Percentiles rank a stretch among this genome's conserved stretches.
These are phyloP conservation scores for Trametes cinnabarina DNA, from an alignment of 768 basidiomycete species.

Conservation along the genomic window DNA sequence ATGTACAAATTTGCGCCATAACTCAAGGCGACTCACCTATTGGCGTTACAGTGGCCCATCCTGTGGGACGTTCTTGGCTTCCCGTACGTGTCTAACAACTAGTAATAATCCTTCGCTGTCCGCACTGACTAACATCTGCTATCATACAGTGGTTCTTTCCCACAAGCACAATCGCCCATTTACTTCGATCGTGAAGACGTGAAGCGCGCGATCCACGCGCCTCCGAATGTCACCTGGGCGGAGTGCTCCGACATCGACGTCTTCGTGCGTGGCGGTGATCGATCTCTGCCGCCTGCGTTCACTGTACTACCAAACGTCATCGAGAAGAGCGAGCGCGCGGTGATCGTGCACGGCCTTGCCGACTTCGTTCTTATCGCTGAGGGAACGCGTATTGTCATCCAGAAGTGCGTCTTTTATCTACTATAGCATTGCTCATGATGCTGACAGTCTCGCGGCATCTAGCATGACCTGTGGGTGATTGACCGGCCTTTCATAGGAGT, in stretches of 20 bases:
- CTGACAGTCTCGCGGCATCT: background rate
- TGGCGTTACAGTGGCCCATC: slow-evolving; percentile 46
- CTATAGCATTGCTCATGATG: slow-evolving; percentile 28
- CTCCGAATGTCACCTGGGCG: slow-evolving; percentile 54
- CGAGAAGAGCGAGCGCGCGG: slow-evolving; percentile 65
- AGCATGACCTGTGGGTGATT: slow-evolving; percentile 41
- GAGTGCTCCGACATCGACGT: slow-evolving; percentile 62
- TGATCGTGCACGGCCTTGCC: slow-evolving; percentile 70
- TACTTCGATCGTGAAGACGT: slow-evolving; percentile 73
- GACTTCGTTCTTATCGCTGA: slow-evolving; percentile 75
- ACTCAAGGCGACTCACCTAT: no score
- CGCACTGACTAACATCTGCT: no score
- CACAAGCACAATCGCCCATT: slow-evolving; percentile 54
- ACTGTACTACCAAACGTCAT: slow-evolving; percentile 72
- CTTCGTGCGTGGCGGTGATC: slow-evolving; percentile 53
- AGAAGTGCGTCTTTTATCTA: slow-evolving; percentile 32
- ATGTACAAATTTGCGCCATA: no score
- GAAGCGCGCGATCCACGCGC: slow-evolving; percentile 70
- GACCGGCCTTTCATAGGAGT: background rate
- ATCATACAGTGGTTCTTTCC: slow-evolving; percentile 24
- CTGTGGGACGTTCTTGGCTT: slow-evolving; percentile 83
- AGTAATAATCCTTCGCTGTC: no score
- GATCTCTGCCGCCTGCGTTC: slow-evolving; percentile 58
- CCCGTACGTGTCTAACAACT: slow-evolving; percentile 45
- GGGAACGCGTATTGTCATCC: slow-evolving; percentile 43